Conservation (phyloP, 768 basidiomycete species). For the Pholiota conissans region DNA sequence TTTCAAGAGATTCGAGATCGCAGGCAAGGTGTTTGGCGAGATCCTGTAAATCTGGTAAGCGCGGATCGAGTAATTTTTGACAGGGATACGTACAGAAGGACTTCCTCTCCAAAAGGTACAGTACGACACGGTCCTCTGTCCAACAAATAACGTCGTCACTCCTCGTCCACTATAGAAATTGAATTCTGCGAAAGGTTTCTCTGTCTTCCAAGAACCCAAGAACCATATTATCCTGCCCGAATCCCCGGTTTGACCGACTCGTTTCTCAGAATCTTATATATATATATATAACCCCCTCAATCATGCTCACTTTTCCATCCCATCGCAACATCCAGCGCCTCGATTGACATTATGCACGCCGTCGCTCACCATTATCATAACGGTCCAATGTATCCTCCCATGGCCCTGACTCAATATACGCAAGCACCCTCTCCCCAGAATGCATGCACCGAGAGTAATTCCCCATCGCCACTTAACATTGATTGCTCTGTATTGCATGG, state of each 20-base stretch:
- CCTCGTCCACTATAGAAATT: conserved; percentile 13
- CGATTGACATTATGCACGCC: neutral
- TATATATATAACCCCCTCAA: neutral
- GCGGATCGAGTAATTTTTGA: conserved; percentile 20
- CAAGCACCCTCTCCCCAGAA: neutral
- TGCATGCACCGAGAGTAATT: neutral
- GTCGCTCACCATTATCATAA: neutral
- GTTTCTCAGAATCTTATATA: neutral
- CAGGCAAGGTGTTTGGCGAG: neutral
- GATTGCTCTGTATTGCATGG: neutral
- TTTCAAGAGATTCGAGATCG: conserved; percentile 2
- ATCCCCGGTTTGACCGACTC: conserved; percentile 15
- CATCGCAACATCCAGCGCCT: neutral
- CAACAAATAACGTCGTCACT: conserved; percentile 9
- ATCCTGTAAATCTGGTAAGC: conserved; percentile 17
- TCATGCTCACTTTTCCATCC: no score
- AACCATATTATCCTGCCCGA: conserved; percentile 8
- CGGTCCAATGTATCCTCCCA: neutral
- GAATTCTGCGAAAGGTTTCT: conserved; percentile 7
- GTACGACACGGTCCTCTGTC: neutral
- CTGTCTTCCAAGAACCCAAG: conserved; percentile 12
- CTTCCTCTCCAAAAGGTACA: conserved; percentile 7
- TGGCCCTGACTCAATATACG: neutral
- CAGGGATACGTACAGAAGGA: conserved; percentile 19
- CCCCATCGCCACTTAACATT: neutral